Conservation (phyloP, 2,329 filamentous ascomycete species). For the Gyromitra esculenta region DNA sequence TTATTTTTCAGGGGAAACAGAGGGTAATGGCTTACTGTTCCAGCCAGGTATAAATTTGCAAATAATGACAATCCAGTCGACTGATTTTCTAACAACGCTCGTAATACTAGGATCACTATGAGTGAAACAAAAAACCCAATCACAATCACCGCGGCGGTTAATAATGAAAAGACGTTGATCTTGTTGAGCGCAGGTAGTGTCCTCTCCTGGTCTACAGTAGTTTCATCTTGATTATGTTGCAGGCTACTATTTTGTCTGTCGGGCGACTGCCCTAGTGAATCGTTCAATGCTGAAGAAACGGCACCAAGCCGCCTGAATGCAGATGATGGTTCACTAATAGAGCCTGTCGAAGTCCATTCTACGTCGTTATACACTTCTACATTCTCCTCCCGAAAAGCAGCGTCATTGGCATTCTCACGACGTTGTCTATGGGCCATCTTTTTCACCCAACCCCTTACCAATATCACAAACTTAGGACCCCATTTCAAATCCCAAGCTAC, state of each 20-base stretch:
- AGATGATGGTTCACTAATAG: slow-evolving; percentile 13
- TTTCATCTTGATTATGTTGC: not conserved
- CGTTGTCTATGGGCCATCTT: slow-evolving; percentile 10
- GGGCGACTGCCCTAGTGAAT: not conserved
- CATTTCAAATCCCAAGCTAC: slow-evolving; percentile 67
- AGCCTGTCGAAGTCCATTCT: slow-evolving; percentile 23
- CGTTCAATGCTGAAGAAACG: not conserved
- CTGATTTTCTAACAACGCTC: slow-evolving; percentile 61
- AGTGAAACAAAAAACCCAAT: slow-evolving; percentile 64
- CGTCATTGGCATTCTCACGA: not conserved
- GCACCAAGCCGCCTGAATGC: slow-evolving; percentile 3
- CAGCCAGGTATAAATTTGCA: slow-evolving; percentile 77
- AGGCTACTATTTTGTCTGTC: slow-evolving; percentile 15
- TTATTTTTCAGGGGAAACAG: not conserved
- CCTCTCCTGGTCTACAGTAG: slow-evolving; percentile 5
- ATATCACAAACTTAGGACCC: slow-evolving; percentile 17
- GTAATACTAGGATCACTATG: slow-evolving; percentile 66
- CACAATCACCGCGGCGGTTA: slow-evolving; percentile 31
- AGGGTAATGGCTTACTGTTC: slow-evolving; percentile 65
- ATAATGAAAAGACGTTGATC: slow-evolving; percentile 60
- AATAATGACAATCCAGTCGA: slow-evolving; percentile 71
- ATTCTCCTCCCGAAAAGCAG: too few relatives aligned
- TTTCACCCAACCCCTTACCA: not conserved
- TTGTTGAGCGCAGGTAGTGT: not conserved
- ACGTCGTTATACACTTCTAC: slow-evolving; percentile 11